Conservation (phyloP, 331 rosid species). For the Erythrophleum ivorense region DNA sequence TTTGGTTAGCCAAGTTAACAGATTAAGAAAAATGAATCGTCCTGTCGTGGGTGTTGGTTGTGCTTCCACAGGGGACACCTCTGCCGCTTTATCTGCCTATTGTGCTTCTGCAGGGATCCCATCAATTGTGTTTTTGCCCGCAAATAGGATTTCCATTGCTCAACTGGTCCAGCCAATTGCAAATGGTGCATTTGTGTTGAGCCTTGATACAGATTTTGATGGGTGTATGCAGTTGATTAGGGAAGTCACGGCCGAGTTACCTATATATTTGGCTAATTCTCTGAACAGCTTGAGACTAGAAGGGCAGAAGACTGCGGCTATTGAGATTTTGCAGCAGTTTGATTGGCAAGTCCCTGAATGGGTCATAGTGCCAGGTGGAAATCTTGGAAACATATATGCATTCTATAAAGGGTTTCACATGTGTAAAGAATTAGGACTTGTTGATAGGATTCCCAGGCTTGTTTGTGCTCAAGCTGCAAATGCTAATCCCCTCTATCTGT, state of each 20-base stretch:
- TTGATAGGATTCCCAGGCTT: constrained; percentile 56
- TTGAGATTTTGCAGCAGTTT: constrained; percentile 62
- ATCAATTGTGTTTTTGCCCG: constrained; percentile 50
- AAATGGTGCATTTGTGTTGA: constrained; percentile 55
- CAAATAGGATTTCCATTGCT: constrained; percentile 50
- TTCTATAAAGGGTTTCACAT: constrained; percentile 57
- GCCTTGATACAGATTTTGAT: constrained; percentile 57
- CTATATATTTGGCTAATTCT: constrained; percentile 54
- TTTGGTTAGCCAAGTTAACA: constrained; percentile 57
- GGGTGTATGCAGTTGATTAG: constrained; percentile 59
- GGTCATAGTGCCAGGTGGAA: constrained; percentile 62
- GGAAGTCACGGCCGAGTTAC: constrained; percentile 55
- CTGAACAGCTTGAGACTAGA: constrained; percentile 56
- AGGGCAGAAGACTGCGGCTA: constrained; percentile 58
- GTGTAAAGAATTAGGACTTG: constrained; percentile 58
- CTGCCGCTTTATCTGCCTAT: constrained; percentile 54
- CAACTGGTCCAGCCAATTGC: constrained; percentile 61
- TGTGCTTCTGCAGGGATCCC: constrained; percentile 57
- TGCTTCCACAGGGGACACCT: constrained; percentile 60
- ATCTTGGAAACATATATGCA: constrained; percentile 61
- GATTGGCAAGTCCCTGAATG: constrained; percentile 62
- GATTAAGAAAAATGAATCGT: constrained; percentile 52
- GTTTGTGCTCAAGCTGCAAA: constrained; percentile 65
- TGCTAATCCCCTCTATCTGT: constrained; percentile 55
- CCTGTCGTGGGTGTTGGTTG: constrained; percentile 59